A percentile compares a stretch with the other conserved stretches of the same genome.
Conservation (phyloP, 192 early-diverging fungal genomes). For the Backusella psychrophila region DNA sequence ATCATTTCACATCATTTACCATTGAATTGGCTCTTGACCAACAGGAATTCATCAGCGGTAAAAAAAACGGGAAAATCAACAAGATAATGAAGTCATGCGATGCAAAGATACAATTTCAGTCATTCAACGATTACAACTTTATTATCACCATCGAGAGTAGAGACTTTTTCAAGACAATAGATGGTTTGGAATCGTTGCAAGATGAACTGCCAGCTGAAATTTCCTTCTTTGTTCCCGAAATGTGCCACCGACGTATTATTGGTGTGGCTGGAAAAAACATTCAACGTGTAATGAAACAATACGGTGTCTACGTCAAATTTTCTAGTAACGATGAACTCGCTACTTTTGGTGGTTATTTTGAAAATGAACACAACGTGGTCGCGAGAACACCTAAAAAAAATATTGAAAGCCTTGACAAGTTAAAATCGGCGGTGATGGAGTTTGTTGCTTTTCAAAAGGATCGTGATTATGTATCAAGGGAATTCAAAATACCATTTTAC, state of each 20-base stretch:
- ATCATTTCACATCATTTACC: constrained; percentile 65
- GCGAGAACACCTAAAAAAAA: constrained; percentile 80
- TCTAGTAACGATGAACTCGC: constrained; percentile 74
- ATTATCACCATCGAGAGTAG: constrained; percentile 63
- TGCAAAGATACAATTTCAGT: constrained; percentile 64
- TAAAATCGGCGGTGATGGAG: constrained; percentile 68
- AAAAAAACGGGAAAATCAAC: constrained; percentile 85
- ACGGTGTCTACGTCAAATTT: constrained; percentile 82
- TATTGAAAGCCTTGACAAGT: constrained; percentile 54
- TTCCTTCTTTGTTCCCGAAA: constrained; percentile 76
- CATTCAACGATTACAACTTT: constrained; percentile 76
- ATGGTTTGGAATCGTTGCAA: constrained; percentile 61
- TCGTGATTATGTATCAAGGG: constrained; percentile 39
- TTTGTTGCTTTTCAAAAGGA: constrained; percentile 47
- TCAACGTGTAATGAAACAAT: constrained; percentile 84
- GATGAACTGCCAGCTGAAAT: constrained; percentile 82
- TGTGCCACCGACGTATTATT: constrained; percentile 78
- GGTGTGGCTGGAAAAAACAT: constrained; percentile 84
- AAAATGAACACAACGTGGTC: constrained; percentile 80
- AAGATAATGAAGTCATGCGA: constrained; percentile 70
- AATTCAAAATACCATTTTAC: constrained; percentile 32
- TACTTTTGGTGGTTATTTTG: constrained; percentile 71
- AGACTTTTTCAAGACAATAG: constrained; percentile 54
- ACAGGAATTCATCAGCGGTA: constrained; percentile 79
- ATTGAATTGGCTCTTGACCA: constrained; percentile 72